Conservation (phyloP, 2,329 filamentous ascomycete genomes). For the Grosmannia huntii region DNA sequence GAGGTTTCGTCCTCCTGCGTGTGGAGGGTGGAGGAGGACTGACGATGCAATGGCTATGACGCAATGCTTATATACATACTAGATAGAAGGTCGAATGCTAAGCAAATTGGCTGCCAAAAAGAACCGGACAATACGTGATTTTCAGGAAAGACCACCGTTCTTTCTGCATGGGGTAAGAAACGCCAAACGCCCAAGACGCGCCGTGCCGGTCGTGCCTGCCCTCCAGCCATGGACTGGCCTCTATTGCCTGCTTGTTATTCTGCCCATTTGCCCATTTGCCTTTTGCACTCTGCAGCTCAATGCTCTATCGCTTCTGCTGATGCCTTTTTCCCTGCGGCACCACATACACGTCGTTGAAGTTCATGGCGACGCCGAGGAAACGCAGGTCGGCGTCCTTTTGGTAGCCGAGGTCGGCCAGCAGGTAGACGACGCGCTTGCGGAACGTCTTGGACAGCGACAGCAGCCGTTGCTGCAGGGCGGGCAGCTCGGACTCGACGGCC, state of each 20-base stretch:
- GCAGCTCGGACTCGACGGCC: conserved; percentile 53
- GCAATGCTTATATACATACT: conserved; percentile 1
- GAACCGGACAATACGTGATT: background rate
- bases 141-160: background rate
- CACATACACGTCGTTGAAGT: conserved; percentile 95
- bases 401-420: conserved; percentile 82
- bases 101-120: background rate
- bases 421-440: conserved; percentile 58
- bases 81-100: background rate
- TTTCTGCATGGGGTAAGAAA: background rate
- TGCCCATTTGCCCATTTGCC: too few species aligned
- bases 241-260: background rate
- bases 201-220: background rate
- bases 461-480: conserved; percentile 62
- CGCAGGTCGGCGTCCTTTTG: conserved; percentile 92
- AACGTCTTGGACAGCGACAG: conserved; percentile 64
- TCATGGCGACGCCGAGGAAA: conserved; percentile 94
- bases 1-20: background rate
- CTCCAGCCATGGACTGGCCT: background rate
- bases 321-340: conserved; percentile 11
- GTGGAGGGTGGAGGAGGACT: background rate
- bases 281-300: too few species aligned
- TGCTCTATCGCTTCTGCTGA: conserved; percentile 2
- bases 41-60: conserved; percentile 1
- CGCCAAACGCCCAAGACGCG: background rate